phyloP scores from a whole-genome alignment of 805 yeast genomes.

The Metschnikowia santaceciliae region DNA sequence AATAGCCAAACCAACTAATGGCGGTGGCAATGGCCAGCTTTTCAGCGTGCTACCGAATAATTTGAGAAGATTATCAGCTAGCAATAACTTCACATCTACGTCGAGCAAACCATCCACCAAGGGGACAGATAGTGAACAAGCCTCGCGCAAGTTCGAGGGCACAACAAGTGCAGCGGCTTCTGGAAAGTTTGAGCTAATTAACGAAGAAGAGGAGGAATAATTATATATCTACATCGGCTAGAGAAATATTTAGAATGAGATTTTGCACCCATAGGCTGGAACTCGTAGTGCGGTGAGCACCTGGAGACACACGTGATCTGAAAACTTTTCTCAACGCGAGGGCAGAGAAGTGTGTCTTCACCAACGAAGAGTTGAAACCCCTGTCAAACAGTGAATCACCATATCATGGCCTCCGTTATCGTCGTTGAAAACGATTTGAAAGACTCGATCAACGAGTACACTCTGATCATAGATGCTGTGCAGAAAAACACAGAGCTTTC shows the following conservation, averaged over 20 bases:
- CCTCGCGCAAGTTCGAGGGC: neutral
- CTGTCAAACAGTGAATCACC: conserved; percentile 1
- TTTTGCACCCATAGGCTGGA: conserved; percentile 11
- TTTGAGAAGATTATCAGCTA: neutral
- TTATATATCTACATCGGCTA: neutral
- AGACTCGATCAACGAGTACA: conserved; percentile 39
- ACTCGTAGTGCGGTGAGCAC: neutral
- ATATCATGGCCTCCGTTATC: conserved; percentile 39
- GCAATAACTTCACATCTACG: neutral
- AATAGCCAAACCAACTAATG: neutral
- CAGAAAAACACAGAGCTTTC: conserved; percentile 27
- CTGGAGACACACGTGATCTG: conserved; percentile 15
- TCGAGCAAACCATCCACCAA: neutral
- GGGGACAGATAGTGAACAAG: neutral
- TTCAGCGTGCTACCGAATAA: neutral
- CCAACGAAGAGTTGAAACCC: conserved; percentile 4
- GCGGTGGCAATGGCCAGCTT: neutral
- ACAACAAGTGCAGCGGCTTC: neutral
- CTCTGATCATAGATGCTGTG: conserved; percentile 33
- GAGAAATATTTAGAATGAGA: neutral
- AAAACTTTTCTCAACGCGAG: conserved; percentile 17
- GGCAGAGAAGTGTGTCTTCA: conserved; percentile 6
- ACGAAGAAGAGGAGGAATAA: conserved; percentile 6
- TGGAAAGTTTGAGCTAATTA: conserved; percentile 2
- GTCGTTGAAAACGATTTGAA: conserved; percentile 41